phyloP scores from a whole-genome alignment of 2,329 filamentous ascomycete genomes.

The Penicillium decumbens region DNA sequence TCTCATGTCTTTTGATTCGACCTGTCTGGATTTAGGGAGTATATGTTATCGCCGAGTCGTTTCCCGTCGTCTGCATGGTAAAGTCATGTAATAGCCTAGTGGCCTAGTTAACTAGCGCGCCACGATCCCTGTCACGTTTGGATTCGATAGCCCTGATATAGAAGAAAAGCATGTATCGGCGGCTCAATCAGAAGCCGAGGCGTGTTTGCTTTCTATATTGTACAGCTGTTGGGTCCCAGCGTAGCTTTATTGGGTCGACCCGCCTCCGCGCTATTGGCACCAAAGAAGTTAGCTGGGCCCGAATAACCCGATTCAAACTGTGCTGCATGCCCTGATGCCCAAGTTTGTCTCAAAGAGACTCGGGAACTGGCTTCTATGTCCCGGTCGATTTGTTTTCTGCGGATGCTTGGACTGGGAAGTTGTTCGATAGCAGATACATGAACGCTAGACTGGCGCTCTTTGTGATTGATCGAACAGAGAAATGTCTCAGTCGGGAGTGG shows the following conservation, averaged over 20 bases:
- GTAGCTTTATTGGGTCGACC: neutral
- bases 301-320: neutral
- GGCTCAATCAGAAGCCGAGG: neutral
- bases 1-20: neutral
- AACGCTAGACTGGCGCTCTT: neutral
- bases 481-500: neutral
- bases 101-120: neutral
- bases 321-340: neutral
- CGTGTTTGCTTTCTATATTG: neutral
- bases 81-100: neutral
- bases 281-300: neutral
- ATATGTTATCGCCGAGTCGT: neutral
- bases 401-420: neutral
- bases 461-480: neutral
- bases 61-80: neutral
- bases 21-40: neutral
- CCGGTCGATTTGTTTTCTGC: neutral
- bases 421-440: neutral
- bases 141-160: neutral
- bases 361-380: neutral
- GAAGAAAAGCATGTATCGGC: neutral
- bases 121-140: neutral
- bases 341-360: neutral
- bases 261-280: slow-evolving; percentile 3
- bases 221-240: neutral